Evolutionary conservation across 345 rosid genomes (phyloP).

Genomic region (Cardamine resedifolia): DNA sequence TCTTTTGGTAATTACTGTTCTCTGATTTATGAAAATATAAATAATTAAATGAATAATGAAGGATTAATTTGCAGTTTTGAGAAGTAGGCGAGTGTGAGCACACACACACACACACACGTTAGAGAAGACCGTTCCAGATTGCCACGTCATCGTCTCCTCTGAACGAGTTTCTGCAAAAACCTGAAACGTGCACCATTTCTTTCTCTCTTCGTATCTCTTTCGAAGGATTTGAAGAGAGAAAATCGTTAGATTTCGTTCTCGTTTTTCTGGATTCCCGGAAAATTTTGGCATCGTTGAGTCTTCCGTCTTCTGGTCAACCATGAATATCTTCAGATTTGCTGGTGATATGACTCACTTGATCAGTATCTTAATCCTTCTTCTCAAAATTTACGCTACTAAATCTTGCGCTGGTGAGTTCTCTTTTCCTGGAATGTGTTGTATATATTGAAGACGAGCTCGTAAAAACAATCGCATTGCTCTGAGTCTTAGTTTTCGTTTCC

Average conservation of each 20-base stretch:
- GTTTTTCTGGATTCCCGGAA: slow-evolving; percentile 5
- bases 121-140: slow-evolving; percentile 34
- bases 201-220: slow-evolving; percentile 1
- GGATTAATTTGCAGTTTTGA: not conserved
- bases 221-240: slow-evolving; percentile 30
- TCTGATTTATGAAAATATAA: not conserved
- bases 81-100: not conserved
- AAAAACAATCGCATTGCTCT: slow-evolving; percentile 33
- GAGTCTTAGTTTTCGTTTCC: not conserved
- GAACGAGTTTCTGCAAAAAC: slow-evolving; percentile 26
- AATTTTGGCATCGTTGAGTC: slow-evolving; percentile 11
- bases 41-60: slow-evolving; percentile 11
- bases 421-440: not conserved
- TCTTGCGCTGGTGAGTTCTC: slow-evolving; percentile 73
- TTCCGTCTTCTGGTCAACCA: slow-evolving; percentile 39
- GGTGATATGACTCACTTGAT: slow-evolving; percentile 96
- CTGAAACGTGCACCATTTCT: slow-evolving; percentile 26
- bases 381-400: slow-evolving; percentile 94
- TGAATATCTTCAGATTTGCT: slow-evolving; percentile 93
- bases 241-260: not conserved
- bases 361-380: slow-evolving; percentile 86
- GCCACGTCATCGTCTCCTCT: slow-evolving; percentile 38
- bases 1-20: not conserved
- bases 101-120: slow-evolving; percentile 7
- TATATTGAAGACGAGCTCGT: slow-evolving; percentile 25